Evolutionary conservation across 2,329 filamentous ascomycete species (phyloP), one percentile per base, ranked within the genome.

Genomic region (Blumeriella jaapii): DNA sequence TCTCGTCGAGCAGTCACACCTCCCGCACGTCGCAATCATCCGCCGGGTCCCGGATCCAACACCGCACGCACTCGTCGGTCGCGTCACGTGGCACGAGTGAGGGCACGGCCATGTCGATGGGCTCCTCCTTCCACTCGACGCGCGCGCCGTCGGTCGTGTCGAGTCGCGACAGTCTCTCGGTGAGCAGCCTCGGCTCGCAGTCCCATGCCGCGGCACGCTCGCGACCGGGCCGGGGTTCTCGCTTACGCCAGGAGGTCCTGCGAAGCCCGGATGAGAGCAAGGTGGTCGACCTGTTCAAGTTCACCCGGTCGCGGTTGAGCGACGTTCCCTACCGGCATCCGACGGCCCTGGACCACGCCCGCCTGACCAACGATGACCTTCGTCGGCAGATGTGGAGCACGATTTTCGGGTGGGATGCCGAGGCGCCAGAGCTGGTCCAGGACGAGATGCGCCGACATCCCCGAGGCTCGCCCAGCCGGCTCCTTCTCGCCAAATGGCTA

Each of bases 401-500:
- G 5, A 86, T 98, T 2, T 98, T 98, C 57, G 91, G 91, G 3
- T 98, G 91, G 87, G 78, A 89, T 34, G 78, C 78, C 36, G 84
- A 93, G 48, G 77, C 89, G 25, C 71, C 85, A 29, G 78, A 78
- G 28, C 61, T 98, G 31, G 74, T 98, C 35, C 72, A 77, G 7
- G 87, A 96, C 55, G 91, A 98, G 57, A 67, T 93, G 62, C 70
- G 67, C 41, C 71, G 79, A 13, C 84, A 94, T 53, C 67, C 74
- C 2, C 59, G 68, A 3, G 80, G 82, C 5, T 89, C 85, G 4
- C 71, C 83, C 2, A 81, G 75, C 43, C 76, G 82, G 9, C 82
- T 96, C 33, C 68, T 96, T 24, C 69, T 98, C 4, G 71, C 84
- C 1, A 93, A 93, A 58, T 98, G 91, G 91, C 71, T 98, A 0